These are phyloP conservation scores for Kodamaea plutei DNA, from an alignment of 1,139 yeast species.

Conservation along the genomic window DNA sequence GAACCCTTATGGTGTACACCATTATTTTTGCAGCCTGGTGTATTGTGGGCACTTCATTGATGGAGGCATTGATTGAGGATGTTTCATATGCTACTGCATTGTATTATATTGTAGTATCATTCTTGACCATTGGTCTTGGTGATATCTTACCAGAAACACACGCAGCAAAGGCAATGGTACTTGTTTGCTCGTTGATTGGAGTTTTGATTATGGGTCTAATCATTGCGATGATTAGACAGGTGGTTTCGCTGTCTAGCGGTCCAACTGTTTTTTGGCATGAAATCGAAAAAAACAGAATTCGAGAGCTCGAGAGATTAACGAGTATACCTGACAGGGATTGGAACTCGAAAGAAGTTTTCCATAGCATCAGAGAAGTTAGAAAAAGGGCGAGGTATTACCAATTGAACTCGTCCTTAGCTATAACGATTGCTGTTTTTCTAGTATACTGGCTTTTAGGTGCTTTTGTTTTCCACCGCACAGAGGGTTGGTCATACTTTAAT, in stretches of 20 bases:
- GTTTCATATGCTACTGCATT: slow-evolving; percentile 58
- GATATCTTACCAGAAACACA: slow-evolving; percentile 55
- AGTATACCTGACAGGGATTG: slow-evolving; percentile 15
- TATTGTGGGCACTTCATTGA: slow-evolving; percentile 57
- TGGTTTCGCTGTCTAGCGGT: slow-evolving; percentile 54
- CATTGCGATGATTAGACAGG: slow-evolving; percentile 62
- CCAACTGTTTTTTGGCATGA: slow-evolving; percentile 64
- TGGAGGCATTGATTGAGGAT: slow-evolving; percentile 28
- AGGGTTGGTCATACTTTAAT: slow-evolving; percentile 66
- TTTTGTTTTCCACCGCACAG: slow-evolving; percentile 51
- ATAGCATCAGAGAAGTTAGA: slow-evolving; percentile 49
- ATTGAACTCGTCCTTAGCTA: slow-evolving; percentile 28
- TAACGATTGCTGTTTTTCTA: slow-evolving; percentile 46
- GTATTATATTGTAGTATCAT: slow-evolving; percentile 67
- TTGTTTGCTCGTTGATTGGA: slow-evolving; percentile 66
- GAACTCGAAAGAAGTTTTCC: slow-evolving; percentile 37
- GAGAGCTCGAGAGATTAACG: slow-evolving; percentile 17
- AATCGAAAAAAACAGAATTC: slow-evolving; percentile 37
- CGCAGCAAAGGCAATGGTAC: slow-evolving; percentile 52
- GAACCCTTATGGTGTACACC: slow-evolving; percentile 69
- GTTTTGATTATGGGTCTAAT: slow-evolving; percentile 69
- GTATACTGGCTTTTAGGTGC: slow-evolving; percentile 73
- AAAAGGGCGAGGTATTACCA: slow-evolving; percentile 30
- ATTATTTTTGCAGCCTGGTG: slow-evolving; percentile 65
- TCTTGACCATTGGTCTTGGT: slow-evolving; percentile 78